Percentiles rank a stretch among this genome's conserved stretches.
phyloP scores from a whole-genome alignment of 257 asterid species.

The Solanum commersonii region DNA sequence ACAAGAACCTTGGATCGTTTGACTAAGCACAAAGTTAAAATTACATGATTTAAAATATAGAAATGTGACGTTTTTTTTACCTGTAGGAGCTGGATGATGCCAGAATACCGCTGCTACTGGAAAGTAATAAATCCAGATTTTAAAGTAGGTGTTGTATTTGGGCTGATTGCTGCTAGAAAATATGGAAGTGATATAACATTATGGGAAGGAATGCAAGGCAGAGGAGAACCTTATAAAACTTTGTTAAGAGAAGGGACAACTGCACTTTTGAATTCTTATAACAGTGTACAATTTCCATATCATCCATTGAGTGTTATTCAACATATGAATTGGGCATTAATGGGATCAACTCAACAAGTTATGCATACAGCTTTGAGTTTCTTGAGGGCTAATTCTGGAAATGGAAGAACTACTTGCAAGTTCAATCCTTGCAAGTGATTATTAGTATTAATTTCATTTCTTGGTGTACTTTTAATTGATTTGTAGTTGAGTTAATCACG shows the following conservation, averaged over 20 bases:
- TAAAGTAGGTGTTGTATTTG: slow-evolving; percentile 60
- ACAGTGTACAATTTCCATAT: slow-evolving; percentile 55
- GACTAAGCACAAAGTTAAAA: neutral
- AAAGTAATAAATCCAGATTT: slow-evolving; percentile 60
- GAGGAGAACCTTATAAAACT: slow-evolving; percentile 83
- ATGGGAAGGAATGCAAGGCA: slow-evolving; percentile 45
- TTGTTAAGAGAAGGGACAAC: slow-evolving; percentile 83
- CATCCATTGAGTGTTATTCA: slow-evolving; percentile 47
- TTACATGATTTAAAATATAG: neutral
- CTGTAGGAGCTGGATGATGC: slow-evolving; percentile 70
- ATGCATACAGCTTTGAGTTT: slow-evolving; percentile 58
- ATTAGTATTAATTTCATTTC: neutral
- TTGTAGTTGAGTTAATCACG: neutral
- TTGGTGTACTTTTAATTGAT: neutral
- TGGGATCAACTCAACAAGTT: slow-evolving; percentile 54
- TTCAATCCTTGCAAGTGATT: slow-evolving; percentile 60
- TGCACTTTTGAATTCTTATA: slow-evolving; percentile 82
- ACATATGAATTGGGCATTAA: slow-evolving; percentile 53
- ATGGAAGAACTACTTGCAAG: slow-evolving; percentile 39
- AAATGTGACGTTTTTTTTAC: neutral
- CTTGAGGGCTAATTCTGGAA: slow-evolving; percentile 76
- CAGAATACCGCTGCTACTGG: slow-evolving; percentile 80
- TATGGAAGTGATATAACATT: slow-evolving; percentile 75
- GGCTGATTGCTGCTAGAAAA: slow-evolving; percentile 47
- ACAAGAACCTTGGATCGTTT: slow-evolving; percentile 41